Conservation (phyloP, 192 early-diverging fungal species). For the Paraglomus brasilianum region DNA sequence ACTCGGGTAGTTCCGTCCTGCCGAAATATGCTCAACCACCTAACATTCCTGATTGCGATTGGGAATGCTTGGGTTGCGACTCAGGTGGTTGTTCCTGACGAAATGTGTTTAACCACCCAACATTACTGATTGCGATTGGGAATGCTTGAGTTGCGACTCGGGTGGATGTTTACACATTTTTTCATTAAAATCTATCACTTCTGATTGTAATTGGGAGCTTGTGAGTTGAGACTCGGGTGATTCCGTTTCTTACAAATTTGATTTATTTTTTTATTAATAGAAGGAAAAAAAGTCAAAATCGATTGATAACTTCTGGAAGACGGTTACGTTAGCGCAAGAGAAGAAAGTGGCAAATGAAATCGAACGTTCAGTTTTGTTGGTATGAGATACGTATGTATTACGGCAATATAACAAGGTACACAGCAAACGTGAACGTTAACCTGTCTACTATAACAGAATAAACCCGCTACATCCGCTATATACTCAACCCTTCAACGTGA, state of each 20-base stretch:
- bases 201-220: conserved; percentile 21
- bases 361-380: conserved; percentile 12
- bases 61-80: too few species aligned
- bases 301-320: conserved; percentile 20
- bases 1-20: neutral
- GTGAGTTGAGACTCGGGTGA: too few species aligned
- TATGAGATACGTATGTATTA: conserved; percentile 12
- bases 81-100: neutral
- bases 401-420: conserved; percentile 17
- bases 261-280: conserved; percentile 18
- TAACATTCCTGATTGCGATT: too few species aligned
- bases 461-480: conserved; percentile 20
- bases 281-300: conserved; percentile 19
- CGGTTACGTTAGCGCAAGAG: conserved; percentile 1
- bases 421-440: conserved; percentile 19
- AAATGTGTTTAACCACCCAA: neutral
- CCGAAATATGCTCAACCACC: too few species aligned
- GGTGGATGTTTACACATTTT: conserved; percentile 22
- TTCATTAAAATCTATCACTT: too few species aligned
- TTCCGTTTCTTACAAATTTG: conserved; percentile 17
- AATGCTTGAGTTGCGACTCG: conserved; percentile 1
- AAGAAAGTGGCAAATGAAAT: conserved; percentile 6
- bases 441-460: conserved; percentile 21
- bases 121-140: neutral
- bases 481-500: conserved; percentile 21